Evolutionary conservation across 352 stramenopile genomes (phyloP), one percentile per base, ranked within the genome.

Genomic region (Bremia lactucae): DNA sequence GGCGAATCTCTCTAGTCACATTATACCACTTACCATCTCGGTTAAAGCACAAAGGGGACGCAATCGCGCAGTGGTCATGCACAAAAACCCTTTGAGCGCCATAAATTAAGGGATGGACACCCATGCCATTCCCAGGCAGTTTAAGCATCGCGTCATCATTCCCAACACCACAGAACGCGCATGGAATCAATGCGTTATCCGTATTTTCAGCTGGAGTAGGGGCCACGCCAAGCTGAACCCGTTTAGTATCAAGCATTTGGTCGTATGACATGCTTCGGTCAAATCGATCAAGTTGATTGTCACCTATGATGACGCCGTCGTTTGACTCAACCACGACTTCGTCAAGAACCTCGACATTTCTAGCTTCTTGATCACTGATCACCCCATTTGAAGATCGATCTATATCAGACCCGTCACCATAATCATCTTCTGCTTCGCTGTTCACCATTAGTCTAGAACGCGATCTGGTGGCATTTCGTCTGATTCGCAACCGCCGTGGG

Each of bases 1-100:
- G 75, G 4, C 80, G 80, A 51, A 93, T 81, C 41, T 93, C 80
- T 53, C 72, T 83, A 6, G 68, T 64, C 21, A 93, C 65, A 39
- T 93, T 93, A 48, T 88, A 93, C 80, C 80, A 93, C 16, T 59
- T 74, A 1, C 74, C 75, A 11, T 63, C 61, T 29, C 73, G 63
- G 28, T 88, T 84, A 49, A 93, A 93, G 45, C 75, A 88, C 21
- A 87, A 44, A 1, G 80, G 80, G 4, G 80, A 93, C 2, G 77
- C 77, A 35, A 93, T 90, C 9, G 80, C 68, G 31, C 80, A 93
- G 34, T 90, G 80, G 38, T 93, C 80, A 25, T 93, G 80, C 2
- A 93, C 80, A 48, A 93, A 93, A 10, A 90, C 51, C 2, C 80
- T 62, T 55, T 90, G 77, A 0, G 48, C 38, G 1, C 73, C 77